Conservation (phyloP, 768 basidiomycete genomes). For the Candolleomyces eurysporus region DNA sequence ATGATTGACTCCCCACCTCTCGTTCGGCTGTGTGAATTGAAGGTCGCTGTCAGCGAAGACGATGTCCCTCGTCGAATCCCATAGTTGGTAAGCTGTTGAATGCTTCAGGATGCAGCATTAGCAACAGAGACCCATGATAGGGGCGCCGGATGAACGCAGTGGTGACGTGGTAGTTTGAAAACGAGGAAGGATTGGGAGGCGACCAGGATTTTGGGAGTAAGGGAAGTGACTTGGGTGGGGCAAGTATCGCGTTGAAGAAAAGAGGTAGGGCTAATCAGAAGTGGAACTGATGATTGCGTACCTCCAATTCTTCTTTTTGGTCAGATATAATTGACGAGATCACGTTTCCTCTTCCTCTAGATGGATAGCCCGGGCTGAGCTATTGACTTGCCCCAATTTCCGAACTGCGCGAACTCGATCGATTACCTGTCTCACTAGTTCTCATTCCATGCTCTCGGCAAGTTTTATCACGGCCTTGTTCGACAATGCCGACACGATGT, state of each 20-base stretch:
- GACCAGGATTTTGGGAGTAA: constrained; percentile 32
- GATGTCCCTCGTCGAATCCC: constrained; percentile 20
- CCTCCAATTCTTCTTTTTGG: too few species aligned
- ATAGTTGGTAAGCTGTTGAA: background rate
- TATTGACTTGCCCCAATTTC: constrained; percentile 68
- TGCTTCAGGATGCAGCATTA: background rate
- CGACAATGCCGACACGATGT: constrained; percentile 61
- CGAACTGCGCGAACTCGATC: constrained; percentile 63
- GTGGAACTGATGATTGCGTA: constrained; percentile 34
- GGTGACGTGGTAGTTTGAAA: constrained; percentile 64
- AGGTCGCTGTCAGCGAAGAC: constrained; percentile 21
- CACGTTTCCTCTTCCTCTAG: constrained; percentile 28
- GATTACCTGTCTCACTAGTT: constrained; percentile 88
- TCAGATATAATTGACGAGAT: constrained; percentile 7
- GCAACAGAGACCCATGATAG: constrained; percentile 19
- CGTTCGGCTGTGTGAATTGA: constrained; percentile 46
- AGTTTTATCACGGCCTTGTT: constrained; percentile 79
- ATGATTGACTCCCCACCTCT: constrained; percentile 43
- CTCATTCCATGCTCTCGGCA: constrained; percentile 69
- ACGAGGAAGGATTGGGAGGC: constrained; percentile 52
- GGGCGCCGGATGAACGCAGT: constrained; percentile 37
- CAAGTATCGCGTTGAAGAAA: background rate
- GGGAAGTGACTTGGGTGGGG: constrained; percentile 14
- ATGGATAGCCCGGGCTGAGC: constrained; percentile 77
- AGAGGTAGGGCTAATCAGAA: constrained; percentile 2